Evolutionary conservation across 139 green algal species (phyloP).

Genomic region (Volvox africanus): DNA sequence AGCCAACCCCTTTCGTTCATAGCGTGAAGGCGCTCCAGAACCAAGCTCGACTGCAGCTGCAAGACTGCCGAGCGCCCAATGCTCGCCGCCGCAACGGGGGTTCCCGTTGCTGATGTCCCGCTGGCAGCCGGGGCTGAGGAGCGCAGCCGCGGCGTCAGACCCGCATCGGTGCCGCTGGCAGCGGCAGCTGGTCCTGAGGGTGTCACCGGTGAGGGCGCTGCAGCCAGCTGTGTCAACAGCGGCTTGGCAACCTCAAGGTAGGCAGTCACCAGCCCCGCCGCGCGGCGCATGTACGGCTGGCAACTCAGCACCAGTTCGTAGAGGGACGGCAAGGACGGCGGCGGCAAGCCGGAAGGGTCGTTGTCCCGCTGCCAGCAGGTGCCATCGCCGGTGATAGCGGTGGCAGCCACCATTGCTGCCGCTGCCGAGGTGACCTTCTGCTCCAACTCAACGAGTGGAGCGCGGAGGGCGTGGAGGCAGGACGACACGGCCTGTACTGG

Average conservation of each 20-base stretch:
- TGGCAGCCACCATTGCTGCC: background rate
- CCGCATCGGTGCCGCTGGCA: background rate
- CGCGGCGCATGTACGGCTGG: background rate
- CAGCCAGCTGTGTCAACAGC: background rate
- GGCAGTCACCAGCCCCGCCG: background rate
- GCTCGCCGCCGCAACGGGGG: background rate
- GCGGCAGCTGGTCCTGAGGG: background rate
- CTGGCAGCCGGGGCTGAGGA: background rate
- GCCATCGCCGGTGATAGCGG: background rate
- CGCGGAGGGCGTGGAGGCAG: constrained; percentile 12
- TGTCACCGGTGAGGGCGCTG: background rate
- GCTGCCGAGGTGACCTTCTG: constrained; percentile 36
- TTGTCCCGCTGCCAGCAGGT: background rate
- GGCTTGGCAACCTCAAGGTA: background rate
- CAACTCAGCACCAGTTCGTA: background rate
- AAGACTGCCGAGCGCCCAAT: background rate
- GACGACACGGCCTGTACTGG: background rate
- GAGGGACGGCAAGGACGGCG: background rate
- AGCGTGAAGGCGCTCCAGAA: constrained; percentile 32
- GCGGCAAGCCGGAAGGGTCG: background rate
- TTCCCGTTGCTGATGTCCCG: background rate
- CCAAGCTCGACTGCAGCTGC: constrained; percentile 26
- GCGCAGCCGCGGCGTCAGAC: background rate
- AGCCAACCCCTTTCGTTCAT: constrained; percentile 42
- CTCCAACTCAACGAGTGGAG: constrained; percentile 20